Evolutionary conservation across 371 early-diverging fungal genomes (phyloP), one percentile per base, ranked within the genome.

Genomic region (Mucor mucedo): DNA sequence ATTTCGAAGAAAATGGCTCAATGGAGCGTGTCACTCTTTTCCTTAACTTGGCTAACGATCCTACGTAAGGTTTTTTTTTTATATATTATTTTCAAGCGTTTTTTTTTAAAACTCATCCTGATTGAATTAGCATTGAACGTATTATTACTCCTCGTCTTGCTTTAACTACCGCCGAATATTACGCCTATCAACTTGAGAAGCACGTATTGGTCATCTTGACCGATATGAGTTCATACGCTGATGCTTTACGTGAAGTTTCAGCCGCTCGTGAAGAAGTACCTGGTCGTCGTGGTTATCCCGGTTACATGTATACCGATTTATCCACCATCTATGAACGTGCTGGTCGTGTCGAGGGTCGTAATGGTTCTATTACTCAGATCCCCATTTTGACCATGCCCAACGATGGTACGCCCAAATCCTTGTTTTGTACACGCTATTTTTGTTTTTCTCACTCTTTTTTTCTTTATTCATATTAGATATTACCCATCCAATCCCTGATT

Each of bases 281-380:
- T 7, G 99, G 99, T 77, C 95, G 99, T 83, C 95, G 99, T 83
- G 99, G 99, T 80, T 99, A 99, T 84, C 99, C 99, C 21, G 99
- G 99, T 85, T 99, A 99, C 81, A 99, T 99, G 99, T 99, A 99
- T 88, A 99, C 99, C 35, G 99, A 99, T 89, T 89, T 99, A 85
- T 95, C 99, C 30, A 99, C 99, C 60, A 98, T 99, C 66, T 99
- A 99, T 72, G 99, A 99, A 83, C 94, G 99, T 80, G 99, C 99
- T 30, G 99, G 99, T 60, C 92, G 99, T 74, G 99, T 99, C 14
- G 93, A 96, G 59, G 99, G 99, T 54, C 91, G 97, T 71, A 98
- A 98, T 81, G 99, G 99, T 57, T 97, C 97, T 52, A 99, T 99
- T 60, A 99, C 99, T 32, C 99, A 99, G 85, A 99, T 99, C 62